A percentile compares a stretch with the other conserved stretches of the same genome.
Evolutionary conservation across 2,329 filamentous ascomycete genomes (phyloP).

Genomic region (Colletotrichum tropicicola): DNA sequence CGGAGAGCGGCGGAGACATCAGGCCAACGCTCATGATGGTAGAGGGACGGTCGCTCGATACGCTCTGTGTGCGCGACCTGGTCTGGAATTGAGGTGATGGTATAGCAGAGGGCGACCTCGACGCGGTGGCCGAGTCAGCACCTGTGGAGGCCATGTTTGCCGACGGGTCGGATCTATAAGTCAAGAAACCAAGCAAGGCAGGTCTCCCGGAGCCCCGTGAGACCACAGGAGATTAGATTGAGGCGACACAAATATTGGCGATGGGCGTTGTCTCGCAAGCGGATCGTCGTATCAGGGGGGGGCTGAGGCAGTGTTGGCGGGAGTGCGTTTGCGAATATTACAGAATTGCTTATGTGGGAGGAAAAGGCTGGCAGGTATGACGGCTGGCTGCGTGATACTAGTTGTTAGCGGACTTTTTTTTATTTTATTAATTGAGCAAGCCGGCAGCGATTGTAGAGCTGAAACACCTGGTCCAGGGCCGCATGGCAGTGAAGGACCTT

Average conservation of each 20-base stretch:
- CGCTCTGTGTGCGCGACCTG: slow-evolving; percentile 66
- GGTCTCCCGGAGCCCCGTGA: slow-evolving; percentile 25
- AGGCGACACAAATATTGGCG: slow-evolving; percentile 24
- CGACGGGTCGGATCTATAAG: slow-evolving; percentile 9
- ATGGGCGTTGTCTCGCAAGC: slow-evolving; percentile 16
- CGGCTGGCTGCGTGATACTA: slow-evolving; percentile 29
- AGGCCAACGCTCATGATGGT: slow-evolving; percentile 64
- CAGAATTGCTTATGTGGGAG: slow-evolving; percentile 27
- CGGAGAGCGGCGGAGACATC: slow-evolving; percentile 71
- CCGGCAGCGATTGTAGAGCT: slow-evolving; percentile 24
- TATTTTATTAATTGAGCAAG: slow-evolving; percentile 7
- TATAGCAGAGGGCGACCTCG: slow-evolving; percentile 44
- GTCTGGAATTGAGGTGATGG: slow-evolving; percentile 42
- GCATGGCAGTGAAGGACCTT: slow-evolving; percentile 30
- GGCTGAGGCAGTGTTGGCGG: slow-evolving; percentile 4
- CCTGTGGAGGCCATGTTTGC: slow-evolving; percentile 28
- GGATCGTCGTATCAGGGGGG: slow-evolving; percentile 23
- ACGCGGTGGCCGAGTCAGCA: slow-evolving; percentile 33
- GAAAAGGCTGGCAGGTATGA: slow-evolving; percentile 5
- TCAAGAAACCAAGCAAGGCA: slow-evolving; percentile 7
- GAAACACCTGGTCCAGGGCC: slow-evolving; percentile 30
- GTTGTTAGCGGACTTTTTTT: slow-evolving; percentile 20
- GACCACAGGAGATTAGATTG: slow-evolving; percentile 30
- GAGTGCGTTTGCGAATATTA: slow-evolving; percentile 26
- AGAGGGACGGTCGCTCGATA: slow-evolving; percentile 77